Conservation (phyloP, 2,329 filamentous ascomycete species). For the Xylariales sp. region DNA sequence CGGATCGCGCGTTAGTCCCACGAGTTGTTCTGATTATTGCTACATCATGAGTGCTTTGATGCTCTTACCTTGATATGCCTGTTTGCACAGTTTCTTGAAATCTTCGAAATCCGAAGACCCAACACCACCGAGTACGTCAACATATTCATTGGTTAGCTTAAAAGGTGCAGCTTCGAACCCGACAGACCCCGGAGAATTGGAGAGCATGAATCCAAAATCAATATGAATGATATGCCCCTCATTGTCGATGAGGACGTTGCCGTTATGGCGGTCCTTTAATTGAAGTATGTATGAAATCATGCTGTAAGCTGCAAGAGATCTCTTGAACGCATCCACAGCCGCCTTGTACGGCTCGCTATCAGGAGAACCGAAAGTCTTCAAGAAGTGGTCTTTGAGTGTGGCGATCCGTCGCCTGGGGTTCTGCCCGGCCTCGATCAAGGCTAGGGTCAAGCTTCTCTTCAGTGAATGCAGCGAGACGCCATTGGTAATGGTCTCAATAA, state of each 20-base stretch:
- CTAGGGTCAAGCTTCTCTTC: conserved; percentile 75
- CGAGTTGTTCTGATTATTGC: not conserved
- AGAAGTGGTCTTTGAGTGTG: conserved; percentile 75
- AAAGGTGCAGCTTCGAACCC: conserved; percentile 85
- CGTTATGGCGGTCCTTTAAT: conserved; percentile 82
- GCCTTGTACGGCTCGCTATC: conserved; percentile 66
- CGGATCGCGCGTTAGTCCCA: conserved; percentile 11
- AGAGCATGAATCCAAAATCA: conserved; percentile 87
- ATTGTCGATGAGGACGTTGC: conserved; percentile 81
- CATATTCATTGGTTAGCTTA: conserved; percentile 81
- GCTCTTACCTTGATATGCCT: conserved; percentile 71
- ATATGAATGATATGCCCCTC: conserved; percentile 86
- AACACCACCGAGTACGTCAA: conserved; percentile 74
- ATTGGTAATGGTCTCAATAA: conserved; percentile 86
- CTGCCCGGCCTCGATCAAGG: conserved; percentile 66
- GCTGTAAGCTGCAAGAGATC: conserved; percentile 80
- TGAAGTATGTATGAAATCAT: conserved; percentile 81
- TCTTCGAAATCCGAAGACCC: conserved; percentile 66
- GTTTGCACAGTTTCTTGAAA: conserved; percentile 76
- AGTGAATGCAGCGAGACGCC: conserved; percentile 83
- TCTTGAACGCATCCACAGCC: conserved; percentile 74
- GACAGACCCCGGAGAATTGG: conserved; percentile 78
- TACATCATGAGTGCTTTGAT: not conserved
- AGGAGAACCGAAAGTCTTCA: conserved; percentile 70
- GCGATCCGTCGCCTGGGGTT: conserved; percentile 74